phyloP scores from a whole-genome alignment of 1,284 basidiomycete species.

The Termitomyces sp. region DNA sequence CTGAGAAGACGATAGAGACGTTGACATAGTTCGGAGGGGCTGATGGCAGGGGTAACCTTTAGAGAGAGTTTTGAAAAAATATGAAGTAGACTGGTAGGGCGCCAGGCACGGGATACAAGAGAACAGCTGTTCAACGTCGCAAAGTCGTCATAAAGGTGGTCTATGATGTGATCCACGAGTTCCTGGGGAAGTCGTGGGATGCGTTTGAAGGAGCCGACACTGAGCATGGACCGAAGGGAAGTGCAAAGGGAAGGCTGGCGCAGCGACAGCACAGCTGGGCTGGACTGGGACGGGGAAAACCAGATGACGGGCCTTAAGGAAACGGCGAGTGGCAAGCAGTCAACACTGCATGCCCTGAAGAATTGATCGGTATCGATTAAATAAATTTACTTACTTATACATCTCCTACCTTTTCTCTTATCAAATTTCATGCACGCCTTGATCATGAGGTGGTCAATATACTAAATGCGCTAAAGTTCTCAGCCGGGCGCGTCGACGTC shows the following conservation, averaged over 20 bases:
- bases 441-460: conserved; percentile 15
- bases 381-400: conserved; percentile 12
- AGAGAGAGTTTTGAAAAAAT: conserved; percentile 27
- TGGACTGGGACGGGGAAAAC: background rate
- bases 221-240: conserved; percentile 7
- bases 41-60: conserved; percentile 11
- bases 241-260: conserved; percentile 17
- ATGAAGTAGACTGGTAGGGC: conserved; percentile 23
- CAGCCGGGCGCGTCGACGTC: conserved; percentile 5
- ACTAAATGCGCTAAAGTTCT: background rate
- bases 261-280: conserved; percentile 5
- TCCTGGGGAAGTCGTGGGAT: conserved; percentile 22
- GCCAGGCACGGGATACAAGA: conserved; percentile 22
- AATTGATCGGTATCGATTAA: conserved; percentile 18
- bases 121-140: conserved; percentile 19
- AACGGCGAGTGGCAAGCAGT: conserved; percentile 13
- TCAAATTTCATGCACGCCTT: conserved; percentile 11
- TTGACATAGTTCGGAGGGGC: conserved; percentile 18
- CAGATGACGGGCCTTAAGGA: conserved; percentile 7
- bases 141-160: conserved; percentile 24
- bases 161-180: conserved; percentile 26
- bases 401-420: conserved; percentile 12
- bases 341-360: conserved; percentile 17
- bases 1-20: conserved; percentile 18
- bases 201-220: background rate